phyloP scores from a whole-genome alignment of 2,329 filamentous ascomycete genomes.

The Fusarium keratoplasticum region DNA sequence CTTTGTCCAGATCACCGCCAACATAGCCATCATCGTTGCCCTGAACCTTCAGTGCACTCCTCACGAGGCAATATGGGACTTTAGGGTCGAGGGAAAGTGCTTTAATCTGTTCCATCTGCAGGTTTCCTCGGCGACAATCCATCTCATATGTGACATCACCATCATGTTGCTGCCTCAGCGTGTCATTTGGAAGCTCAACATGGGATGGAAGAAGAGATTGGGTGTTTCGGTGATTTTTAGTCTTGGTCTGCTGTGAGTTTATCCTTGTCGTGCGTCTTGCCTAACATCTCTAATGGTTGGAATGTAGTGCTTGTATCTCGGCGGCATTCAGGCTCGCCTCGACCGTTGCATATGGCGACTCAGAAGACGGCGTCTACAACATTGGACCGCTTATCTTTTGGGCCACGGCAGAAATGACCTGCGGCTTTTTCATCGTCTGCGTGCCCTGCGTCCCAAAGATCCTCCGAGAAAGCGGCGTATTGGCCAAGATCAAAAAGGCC shows the following conservation, averaged over 20 bases:
- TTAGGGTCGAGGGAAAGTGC: background rate
- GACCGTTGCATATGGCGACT: conserved; percentile 6
- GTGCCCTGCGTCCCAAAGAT: conserved; percentile 14
- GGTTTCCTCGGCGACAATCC: conserved; percentile 6
- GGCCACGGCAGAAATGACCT: conserved; percentile 13
- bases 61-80: conserved; percentile 13
- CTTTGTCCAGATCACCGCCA: conserved; percentile 43
- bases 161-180: conserved; percentile 48
- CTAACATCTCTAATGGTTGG: background rate
- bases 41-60: conserved; percentile 17
- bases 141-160: conserved; percentile 34
- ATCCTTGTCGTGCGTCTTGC: background rate
- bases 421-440: conserved; percentile 18
- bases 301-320: background rate
- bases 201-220: conserved; percentile 46
- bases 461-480: conserved; percentile 26
- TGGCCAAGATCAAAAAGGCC: conserved; percentile 32
- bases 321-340: background rate
- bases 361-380: background rate
- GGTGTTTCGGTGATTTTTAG: conserved; percentile 49
- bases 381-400: conserved; percentile 4
- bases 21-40: conserved; percentile 1
- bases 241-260: conserved; percentile 1
- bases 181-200: conserved; percentile 47
- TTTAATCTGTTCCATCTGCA: conserved; percentile 2